These are phyloP conservation scores for Fusarium pseudonygamai DNA, from an alignment of 2,329 filamentous ascomycete species.

Conservation along the genomic window DNA sequence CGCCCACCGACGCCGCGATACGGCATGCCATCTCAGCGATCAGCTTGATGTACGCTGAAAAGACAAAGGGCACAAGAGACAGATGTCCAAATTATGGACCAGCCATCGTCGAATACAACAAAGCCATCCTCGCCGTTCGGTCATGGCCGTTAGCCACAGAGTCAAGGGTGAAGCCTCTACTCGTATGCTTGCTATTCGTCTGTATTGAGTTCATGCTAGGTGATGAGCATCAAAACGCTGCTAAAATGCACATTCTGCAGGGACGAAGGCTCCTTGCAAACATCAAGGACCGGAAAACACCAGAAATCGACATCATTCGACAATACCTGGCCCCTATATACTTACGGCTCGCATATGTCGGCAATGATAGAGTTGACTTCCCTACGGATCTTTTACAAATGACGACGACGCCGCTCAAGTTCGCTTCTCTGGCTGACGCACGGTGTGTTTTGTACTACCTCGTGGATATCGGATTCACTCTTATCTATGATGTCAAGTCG, in stretches of 20 bases:
- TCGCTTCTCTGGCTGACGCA: neutral
- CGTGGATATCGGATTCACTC: neutral
- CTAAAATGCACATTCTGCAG: neutral
- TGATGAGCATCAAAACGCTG: neutral
- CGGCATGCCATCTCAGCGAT: constrained; percentile 7
- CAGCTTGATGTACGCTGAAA: neutral
- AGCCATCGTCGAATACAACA: neutral
- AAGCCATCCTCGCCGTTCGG: neutral
- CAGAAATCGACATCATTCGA: neutral
- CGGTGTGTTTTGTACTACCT: neutral
- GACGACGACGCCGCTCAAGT: neutral
- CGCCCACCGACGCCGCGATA: constrained; percentile 3
- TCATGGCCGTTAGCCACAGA: neutral
- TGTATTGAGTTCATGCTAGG: constrained; percentile 4
- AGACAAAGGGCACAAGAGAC: neutral
- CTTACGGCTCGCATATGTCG: neutral
- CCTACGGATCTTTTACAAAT: neutral
- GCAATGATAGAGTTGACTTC: neutral
- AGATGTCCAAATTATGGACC: neutral
- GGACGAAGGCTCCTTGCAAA: neutral
- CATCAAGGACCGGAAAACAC: neutral
- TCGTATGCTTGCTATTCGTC: neutral
- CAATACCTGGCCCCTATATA: neutral
- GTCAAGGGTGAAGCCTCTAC: neutral
- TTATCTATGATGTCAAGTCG: neutral